A percentile compares a stretch with the other conserved stretches of the same genome.
Conservation (phyloP, 768 basidiomycete genomes). For the Collybiopsis confluens region DNA sequence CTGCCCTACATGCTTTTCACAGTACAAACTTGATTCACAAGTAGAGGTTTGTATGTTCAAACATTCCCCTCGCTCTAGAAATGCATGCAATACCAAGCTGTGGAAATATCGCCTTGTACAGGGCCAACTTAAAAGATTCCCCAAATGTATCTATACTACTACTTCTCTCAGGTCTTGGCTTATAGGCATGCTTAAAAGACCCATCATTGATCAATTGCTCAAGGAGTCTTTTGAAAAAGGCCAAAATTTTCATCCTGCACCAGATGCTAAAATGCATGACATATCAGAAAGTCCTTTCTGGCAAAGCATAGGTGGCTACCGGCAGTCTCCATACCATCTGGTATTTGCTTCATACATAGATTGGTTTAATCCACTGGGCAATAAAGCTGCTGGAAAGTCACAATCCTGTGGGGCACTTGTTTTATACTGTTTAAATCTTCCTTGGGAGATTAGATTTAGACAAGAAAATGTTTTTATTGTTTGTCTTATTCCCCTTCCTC, state of each 20-base stretch:
- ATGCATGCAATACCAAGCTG: slow-evolving; percentile 16
- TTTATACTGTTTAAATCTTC: background rate
- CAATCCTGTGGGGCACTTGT: background rate
- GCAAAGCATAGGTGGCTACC: slow-evolving; percentile 10
- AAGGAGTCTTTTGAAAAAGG: slow-evolving; percentile 11
- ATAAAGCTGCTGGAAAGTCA: background rate
- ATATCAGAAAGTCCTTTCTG: slow-evolving; percentile 26
- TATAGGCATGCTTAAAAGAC: slow-evolving; percentile 21
- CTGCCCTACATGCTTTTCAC: slow-evolving; percentile 20
- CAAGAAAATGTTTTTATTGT: background rate
- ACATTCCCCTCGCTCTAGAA: slow-evolving; percentile 12
- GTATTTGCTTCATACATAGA: background rate
- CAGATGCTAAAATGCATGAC: slow-evolving; percentile 13
- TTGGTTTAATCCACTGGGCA: background rate
- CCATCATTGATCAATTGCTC: slow-evolving; percentile 16
- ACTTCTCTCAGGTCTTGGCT: slow-evolving; percentile 26
- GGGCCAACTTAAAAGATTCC: slow-evolving; percentile 15
- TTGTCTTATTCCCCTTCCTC: slow-evolving; percentile 12
- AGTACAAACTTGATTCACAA: slow-evolving; percentile 10
- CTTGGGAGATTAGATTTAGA: background rate
- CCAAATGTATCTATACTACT: slow-evolving; percentile 16
- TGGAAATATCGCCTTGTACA: slow-evolving; percentile 12
- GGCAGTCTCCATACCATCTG: slow-evolving; percentile 9
- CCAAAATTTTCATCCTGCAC: background rate
- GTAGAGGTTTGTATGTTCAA: slow-evolving; percentile 16